Evolutionary conservation across 495 filamentous ascomycete species (phyloP), one percentile per base, ranked within the genome.

Genomic region (Platismatia glauca): DNA sequence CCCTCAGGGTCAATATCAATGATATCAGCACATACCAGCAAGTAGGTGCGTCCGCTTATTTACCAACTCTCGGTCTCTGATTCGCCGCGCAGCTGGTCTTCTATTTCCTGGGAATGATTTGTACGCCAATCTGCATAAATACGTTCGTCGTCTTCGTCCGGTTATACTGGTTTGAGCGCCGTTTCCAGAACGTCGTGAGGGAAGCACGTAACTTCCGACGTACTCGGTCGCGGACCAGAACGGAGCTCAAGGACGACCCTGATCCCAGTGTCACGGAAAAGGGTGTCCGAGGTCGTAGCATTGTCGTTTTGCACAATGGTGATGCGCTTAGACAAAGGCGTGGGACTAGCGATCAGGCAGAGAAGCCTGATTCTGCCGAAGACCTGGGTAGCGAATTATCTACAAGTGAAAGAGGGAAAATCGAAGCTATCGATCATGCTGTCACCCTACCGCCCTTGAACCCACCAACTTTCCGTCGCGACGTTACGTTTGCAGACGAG

Each of bases 81-180:
- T 11, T 31, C 13, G 46, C 35, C 18, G 8, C 43, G 0, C 55
- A 88, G 70, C 66, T 89, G 13, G 74, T 87, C 37, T 69, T 93
- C n/a, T 91, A 87, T 60, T 68, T 89, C 38, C 74, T 89, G 27
- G 74, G 87, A 2, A 84, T 89, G 79, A 65, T 92, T 29, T 83
- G 87, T 38, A 98, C 91, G 52, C 94, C 94, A 4, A 96, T 98
- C 64, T 88, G 89, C 60, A 93, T 98, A 73, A 84, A 96, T 71
- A 81, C 86, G 9, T 86, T 83, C 37, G 88, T 97, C 35, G 93
- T 97, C 0, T 95, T 95, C 67, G 77, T 97, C 27, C 88, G 94
- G 4, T 76, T 97, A 7, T 96, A 96, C 74, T 97, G 92, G 93
- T 98, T 98, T 68, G 92, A 97, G 75, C 96, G 92, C 71, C 83